phyloP scores from a whole-genome alignment of 2,329 filamentous ascomycete species.

The Phyllosticta paracitricarpa region DNA sequence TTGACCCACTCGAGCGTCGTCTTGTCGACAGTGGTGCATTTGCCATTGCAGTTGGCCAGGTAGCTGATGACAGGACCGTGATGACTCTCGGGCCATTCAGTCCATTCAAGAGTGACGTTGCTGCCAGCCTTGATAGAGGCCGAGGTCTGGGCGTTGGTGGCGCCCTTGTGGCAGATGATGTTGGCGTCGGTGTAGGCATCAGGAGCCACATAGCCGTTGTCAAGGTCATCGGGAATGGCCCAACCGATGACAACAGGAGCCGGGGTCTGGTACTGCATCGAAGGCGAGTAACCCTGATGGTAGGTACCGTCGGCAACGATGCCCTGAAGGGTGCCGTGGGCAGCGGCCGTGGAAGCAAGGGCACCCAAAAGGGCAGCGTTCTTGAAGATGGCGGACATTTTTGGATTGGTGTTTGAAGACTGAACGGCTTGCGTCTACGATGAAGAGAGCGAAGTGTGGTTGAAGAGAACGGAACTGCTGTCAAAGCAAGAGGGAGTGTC shows the following conservation, averaged over 20 bases:
- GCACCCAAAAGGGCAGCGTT: conserved; percentile 21
- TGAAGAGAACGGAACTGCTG: conserved; percentile 6
- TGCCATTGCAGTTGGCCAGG: conserved; percentile 48
- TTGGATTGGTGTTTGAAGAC: conserved; percentile 10
- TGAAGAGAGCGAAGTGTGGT: conserved; percentile 13
- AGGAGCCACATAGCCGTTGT: conserved; percentile 45
- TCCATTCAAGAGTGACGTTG: conserved; percentile 52
- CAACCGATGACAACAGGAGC: conserved; percentile 42
- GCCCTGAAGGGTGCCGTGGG: conserved; percentile 37
- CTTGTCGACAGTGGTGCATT: conserved; percentile 47
- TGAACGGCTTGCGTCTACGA: conserved; percentile 10
- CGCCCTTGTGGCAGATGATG: conserved; percentile 54
- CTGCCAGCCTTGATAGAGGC: conserved; percentile 52
- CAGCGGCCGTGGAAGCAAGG: conserved; percentile 30
- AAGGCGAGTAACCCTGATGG: conserved; percentile 35
- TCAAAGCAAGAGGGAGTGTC: conserved; percentile 7
- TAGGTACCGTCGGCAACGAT: conserved; percentile 39
- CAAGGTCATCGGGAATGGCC: conserved; percentile 39
- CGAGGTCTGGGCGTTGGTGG: conserved; percentile 39
- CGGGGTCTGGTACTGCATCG: conserved; percentile 28
- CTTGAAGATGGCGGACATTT: conserved; percentile 24
- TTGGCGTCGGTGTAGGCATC: conserved; percentile 38
- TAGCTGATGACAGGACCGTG: conserved; percentile 56
- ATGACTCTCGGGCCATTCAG: conserved; percentile 55
- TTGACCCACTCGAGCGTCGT: conserved; percentile 51